A percentile compares a stretch with the other conserved stretches of the same genome.
Conservation (phyloP, 1,284 basidiomycete genomes). For the Phlebopus sp. region DNA sequence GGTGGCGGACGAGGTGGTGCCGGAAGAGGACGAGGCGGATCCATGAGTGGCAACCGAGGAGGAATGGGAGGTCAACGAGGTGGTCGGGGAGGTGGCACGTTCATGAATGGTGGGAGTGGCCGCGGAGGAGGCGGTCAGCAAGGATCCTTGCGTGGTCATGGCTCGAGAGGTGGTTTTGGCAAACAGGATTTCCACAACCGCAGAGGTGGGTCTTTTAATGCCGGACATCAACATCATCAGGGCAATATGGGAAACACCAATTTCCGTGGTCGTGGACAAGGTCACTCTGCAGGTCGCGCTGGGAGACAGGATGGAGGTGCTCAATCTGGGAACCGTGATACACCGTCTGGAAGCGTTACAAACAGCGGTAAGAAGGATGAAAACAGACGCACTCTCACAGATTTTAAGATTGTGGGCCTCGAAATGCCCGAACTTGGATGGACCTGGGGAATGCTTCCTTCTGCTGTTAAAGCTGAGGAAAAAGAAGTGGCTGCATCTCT, state of each 20-base stretch:
- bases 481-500: constrained; percentile 34
- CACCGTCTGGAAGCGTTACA: constrained; percentile 40
- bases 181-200: constrained; percentile 61
- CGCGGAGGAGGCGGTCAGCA: constrained; percentile 29
- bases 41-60: constrained; percentile 45
- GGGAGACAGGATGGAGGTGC: constrained; percentile 50
- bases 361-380: constrained; percentile 72
- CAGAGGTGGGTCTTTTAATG: constrained; percentile 60
- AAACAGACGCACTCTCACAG: constrained; percentile 84
- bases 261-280: constrained; percentile 43
- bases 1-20: constrained; percentile 33
- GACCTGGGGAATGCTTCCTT: constrained; percentile 63
- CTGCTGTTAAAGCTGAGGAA: constrained; percentile 37
- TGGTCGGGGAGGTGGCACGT: constrained; percentile 40
- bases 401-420: constrained; percentile 92
- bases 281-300: constrained; percentile 44
- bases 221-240: constrained; percentile 42
- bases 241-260: constrained; percentile 43
- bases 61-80: constrained; percentile 35
- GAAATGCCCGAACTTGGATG: constrained; percentile 73
- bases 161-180: constrained; percentile 60
- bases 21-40: constrained; percentile 48
- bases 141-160: constrained; percentile 52
- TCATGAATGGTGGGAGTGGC: constrained; percentile 37
- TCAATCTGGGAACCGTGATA: constrained; percentile 41